Conservation (phyloP, 2,329 filamentous ascomycete species). For the Cercospora citrullina region DNA sequence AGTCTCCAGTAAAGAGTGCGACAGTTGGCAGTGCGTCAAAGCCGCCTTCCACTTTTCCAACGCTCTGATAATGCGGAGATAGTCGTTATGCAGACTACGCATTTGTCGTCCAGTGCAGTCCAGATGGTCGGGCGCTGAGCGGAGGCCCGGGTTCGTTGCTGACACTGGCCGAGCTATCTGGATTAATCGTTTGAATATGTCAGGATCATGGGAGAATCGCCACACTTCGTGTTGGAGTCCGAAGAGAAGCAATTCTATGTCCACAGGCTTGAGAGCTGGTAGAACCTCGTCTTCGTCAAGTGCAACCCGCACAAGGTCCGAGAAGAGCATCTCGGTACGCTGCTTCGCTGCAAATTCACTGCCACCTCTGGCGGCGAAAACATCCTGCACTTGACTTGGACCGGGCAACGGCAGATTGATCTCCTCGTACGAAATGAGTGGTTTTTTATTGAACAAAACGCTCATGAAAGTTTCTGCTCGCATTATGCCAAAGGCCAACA, state of each 20-base stretch:
- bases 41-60: background rate
- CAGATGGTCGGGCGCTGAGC: background rate
- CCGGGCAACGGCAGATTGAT: conserved; percentile 22
- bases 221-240: conserved; percentile 25
- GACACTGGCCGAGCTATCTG: background rate
- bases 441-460: conserved; percentile 21
- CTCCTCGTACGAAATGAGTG: conserved; percentile 22
- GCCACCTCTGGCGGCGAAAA: background rate
- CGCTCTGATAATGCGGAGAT: background rate
- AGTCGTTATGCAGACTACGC: conserved; percentile 5
- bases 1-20: background rate
- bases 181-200: conserved; percentile 21
- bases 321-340: conserved; percentile 20
- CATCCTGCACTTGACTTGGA: background rate
- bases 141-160: background rate
- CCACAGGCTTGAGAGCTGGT: conserved; percentile 20
- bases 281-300: conserved; percentile 20
- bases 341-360: conserved; percentile 12
- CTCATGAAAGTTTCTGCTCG: conserved; percentile 24
- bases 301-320: conserved; percentile 23
- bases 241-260: conserved; percentile 22
- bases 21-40: background rate
- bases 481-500: conserved; percentile 21
- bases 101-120: background rate
- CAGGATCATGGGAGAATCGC: conserved; percentile 26